phyloP scores from a whole-genome alignment of 2,329 filamentous ascomycete species.

The Aureobasidium subglaciale region DNA sequence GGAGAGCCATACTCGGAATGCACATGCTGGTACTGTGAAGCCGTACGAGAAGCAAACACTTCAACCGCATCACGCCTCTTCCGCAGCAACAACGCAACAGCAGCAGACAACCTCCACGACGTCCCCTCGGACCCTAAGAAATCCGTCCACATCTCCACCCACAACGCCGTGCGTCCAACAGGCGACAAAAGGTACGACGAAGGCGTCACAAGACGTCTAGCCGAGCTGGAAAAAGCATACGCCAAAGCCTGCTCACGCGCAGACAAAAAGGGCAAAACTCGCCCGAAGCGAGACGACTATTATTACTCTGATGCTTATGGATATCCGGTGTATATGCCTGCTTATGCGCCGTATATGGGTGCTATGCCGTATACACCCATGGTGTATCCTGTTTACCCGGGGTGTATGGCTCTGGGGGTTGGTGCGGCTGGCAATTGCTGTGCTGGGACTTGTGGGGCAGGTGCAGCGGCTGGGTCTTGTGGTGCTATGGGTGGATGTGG shows the following conservation, averaged over 20 bases:
- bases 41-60: constrained; percentile 53
- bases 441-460: constrained; percentile 36
- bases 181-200: constrained; percentile 23
- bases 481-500: constrained; percentile 37
- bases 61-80: constrained; percentile 41
- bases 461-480: constrained; percentile 37
- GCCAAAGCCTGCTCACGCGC: constrained; percentile 33
- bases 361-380: constrained; percentile 25
- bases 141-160: constrained; percentile 64
- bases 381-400: constrained; percentile 39
- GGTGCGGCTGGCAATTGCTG: constrained; percentile 43
- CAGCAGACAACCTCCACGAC: constrained; percentile 28
- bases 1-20: constrained; percentile 66
- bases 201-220: constrained; percentile 25
- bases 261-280: constrained; percentile 31
- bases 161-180: constrained; percentile 54
- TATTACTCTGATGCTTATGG: constrained; percentile 39
- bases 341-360: constrained; percentile 42
- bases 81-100: constrained; percentile 36
- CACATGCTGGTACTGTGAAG: constrained; percentile 79
- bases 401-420: constrained; percentile 35
- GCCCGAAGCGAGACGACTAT: constrained; percentile 31
- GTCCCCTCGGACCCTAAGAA: constrained; percentile 46
- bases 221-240: constrained; percentile 51
- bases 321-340: constrained; percentile 38